These are phyloP conservation scores for Tetrahymena malaccensis DNA, from an alignment of 73 alveolate genomes.

Conservation along the genomic window DNA sequence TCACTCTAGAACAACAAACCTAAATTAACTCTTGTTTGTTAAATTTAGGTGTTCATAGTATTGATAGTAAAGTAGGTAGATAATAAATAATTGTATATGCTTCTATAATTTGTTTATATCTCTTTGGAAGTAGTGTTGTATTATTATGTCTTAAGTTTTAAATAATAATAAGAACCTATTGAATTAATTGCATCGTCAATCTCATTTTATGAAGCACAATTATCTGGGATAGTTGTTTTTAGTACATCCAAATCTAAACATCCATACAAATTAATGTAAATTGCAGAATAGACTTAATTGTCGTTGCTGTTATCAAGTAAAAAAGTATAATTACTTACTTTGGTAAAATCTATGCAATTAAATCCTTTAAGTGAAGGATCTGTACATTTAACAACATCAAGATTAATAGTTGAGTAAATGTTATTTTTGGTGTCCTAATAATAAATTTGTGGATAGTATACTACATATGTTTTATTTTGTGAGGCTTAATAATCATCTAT, in stretches of 20 bases:
- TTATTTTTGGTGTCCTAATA: no score
- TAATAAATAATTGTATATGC: no score
- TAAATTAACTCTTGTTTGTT: neutral
- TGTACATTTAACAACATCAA: neutral
- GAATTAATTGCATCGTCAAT: neutral
- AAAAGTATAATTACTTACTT: neutral
- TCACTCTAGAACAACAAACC: neutral
- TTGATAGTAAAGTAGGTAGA: neutral
- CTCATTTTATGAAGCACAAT: neutral
- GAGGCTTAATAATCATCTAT: no score
- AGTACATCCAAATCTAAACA: neutral
- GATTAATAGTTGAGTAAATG: no score
- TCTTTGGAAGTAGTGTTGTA: neutral
- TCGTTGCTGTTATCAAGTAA: neutral
- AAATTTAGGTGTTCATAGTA: neutral
- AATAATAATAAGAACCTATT: neutral
- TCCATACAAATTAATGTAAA: neutral
- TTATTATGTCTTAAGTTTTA: neutral
- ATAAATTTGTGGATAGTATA: no score
- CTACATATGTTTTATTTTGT: no score
- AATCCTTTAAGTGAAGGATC: neutral
- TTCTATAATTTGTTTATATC: neutral
- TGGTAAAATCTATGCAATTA: neutral
- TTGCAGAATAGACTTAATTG: neutral
- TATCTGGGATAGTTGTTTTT: neutral